Base-by-base conservation (phyloP, 768 basidiomycete genomes). In the Mycena crocata region DNA sequence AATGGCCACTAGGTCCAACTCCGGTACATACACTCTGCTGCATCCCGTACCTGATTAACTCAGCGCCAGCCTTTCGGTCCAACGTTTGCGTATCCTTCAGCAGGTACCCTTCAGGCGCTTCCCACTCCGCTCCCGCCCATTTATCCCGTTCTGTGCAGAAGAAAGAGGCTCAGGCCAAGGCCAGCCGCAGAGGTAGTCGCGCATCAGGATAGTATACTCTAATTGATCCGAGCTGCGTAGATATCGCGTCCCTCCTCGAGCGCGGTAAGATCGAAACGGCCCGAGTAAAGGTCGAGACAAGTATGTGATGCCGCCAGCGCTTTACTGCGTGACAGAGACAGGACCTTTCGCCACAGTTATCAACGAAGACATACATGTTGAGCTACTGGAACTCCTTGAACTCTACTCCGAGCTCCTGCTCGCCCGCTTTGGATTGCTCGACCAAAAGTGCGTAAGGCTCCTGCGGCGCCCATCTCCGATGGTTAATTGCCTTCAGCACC, bases 361-460 rank as follows among this genome's bases (percentile, higher is more conserved):
- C 74, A 88, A 93, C 74, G 93, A 94, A 70, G 93, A 95, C 74
- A 86, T 94, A 48, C 86, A 93, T 74, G 82, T 94, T 48, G 96
- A 98, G 75, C 85, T 98, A 28, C 81, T 98, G 39, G 97, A 99
- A 74, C 82, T 99, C 7, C 82, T 99, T 30, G 96, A 98, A 81
- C 85, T 99, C 14, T 98, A 98, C 76, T 94, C 93, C 69, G 98
- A 99, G 74, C 86, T 97, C n/a, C 80, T 99, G 23, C 84, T 96
- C 26, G 94, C 97, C 12, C 87, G 98, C 50, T 99, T 99, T 73
- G 93, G 93, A 13, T 80, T 99, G 31, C 85, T 99, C 49, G 98
- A 99, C 73, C 89, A 93, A 75, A 91, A 87, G 96, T 97, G 68
- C 75, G 89, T 78, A 35, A 63, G 37, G n/a, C 35, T 62, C 62